phyloP scores from a whole-genome alignment of 2,329 filamentous ascomycete species.

The Penicillium hesseltinei region DNA sequence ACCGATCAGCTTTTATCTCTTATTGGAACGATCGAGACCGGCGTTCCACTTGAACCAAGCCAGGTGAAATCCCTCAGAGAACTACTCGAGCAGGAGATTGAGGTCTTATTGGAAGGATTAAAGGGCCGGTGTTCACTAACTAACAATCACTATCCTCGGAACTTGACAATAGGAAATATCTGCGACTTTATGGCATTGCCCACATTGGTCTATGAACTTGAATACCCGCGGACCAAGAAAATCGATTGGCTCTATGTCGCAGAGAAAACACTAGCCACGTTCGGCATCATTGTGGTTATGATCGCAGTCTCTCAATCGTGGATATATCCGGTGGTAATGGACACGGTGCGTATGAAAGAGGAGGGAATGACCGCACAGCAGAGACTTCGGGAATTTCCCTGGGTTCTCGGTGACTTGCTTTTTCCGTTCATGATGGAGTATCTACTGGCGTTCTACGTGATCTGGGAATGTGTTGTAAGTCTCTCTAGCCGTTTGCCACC shows the following conservation, averaged over 20 bases:
- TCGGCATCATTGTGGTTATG: slow-evolving; percentile 71
- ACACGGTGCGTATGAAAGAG: slow-evolving; percentile 62
- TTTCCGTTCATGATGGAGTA: slow-evolving; percentile 81
- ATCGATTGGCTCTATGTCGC: slow-evolving; percentile 74
- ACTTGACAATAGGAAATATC: slow-evolving; percentile 64
- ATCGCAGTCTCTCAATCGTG: slow-evolving; percentile 73
- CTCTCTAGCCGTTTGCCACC: background rate
- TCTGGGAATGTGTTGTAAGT: slow-evolving; percentile 65
- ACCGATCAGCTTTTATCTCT: slow-evolving; percentile 61
- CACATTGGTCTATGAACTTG: slow-evolving; percentile 73
- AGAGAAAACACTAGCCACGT: slow-evolving; percentile 68
- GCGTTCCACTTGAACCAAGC: slow-evolving; percentile 51
- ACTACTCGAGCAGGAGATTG: slow-evolving; percentile 67
- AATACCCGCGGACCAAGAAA: slow-evolving; percentile 68
- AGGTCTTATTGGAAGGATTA: slow-evolving; percentile 63
- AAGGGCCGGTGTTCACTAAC: slow-evolving; percentile 57
- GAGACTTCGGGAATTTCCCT: slow-evolving; percentile 68
- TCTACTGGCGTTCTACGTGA: slow-evolving; percentile 74
- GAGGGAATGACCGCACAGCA: slow-evolving; percentile 58
- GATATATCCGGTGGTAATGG: slow-evolving; percentile 74
- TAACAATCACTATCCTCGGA: slow-evolving; percentile 62
- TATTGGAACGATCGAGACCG: slow-evolving; percentile 60
- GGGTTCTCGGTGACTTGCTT: slow-evolving; percentile 70
- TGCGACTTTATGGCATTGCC: slow-evolving; percentile 73
- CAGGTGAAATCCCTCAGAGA: slow-evolving; percentile 64